Evolutionary conservation across 2,329 filamentous ascomycete genomes (phyloP), one percentile per base, ranked within the genome.

Genomic region (Dactylonectria estremocensis): DNA sequence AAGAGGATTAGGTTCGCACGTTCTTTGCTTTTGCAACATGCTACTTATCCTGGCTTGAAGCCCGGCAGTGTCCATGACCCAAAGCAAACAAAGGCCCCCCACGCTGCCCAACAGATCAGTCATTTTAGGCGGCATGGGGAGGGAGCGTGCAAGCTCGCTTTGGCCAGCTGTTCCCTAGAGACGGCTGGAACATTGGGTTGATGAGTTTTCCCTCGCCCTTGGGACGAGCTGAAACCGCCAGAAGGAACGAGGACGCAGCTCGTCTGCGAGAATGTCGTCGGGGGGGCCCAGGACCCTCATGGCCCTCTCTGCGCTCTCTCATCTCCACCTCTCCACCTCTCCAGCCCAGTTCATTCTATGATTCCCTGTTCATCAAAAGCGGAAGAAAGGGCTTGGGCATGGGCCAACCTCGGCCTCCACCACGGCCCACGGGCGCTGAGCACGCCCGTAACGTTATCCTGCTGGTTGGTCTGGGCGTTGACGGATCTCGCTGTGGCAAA

Each of bases 151-250:
- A 46, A 66, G 43, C 33, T 62, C 55, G 57, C 59, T 63, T 64
- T 68, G 64, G 69, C 61, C 53, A 62, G 62, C 55, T 54, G 67
- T 65, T 68, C 61, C 53, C 61, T 57, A 37, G 18, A 16, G 49
- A 55, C 63, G 45, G 45, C 56, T 67, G 68, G 49, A 49, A 56
- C 52, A 53, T 48, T 55, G 46, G 56, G 50, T 64, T 66, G 33
- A 49, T 66, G 33, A 49, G 37, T 49, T 59, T 52, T 53, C n/a
- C n/a, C 50, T 35, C 45, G 49, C 50, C 57, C 68, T 60, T 55
- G 40, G 67, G 66, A 67, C 55, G 66, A 71, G 61, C 64, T 75
- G 73, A 75, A 71, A 70, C 63, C 52, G 35, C 55, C 58, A 65
- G 58, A 68, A 64, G 60, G 20, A 58, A 66, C 50, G 55, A 56